Evolutionary conservation across 495 filamentous ascomycete species (phyloP), one percentile per base, ranked within the genome.

Genomic region (Lophiotrema nucula): DNA sequence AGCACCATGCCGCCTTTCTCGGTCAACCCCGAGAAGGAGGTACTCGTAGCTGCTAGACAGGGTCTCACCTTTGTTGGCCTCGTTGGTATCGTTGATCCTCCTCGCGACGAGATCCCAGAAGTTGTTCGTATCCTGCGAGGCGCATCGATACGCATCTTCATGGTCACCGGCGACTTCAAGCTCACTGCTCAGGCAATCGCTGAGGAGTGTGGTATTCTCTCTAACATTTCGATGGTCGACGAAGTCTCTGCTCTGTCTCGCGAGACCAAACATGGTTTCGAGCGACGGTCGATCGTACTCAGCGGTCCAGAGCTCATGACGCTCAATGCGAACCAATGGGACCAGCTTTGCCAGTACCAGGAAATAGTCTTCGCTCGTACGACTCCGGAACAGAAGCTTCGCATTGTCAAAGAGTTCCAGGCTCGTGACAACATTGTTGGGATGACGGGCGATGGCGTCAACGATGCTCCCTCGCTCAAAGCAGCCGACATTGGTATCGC

Each of bases 91-190:
- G 76, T 85, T 31, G 85, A 90, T 67, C 86, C 87, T 0, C 81
- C 83, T 1, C 54, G 84, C 21, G 75, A 79, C 0, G 86, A 88
- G 65, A 88, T 86, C 26, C 79, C 80, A 0, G 75, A 77, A 3
- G 84, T 87, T 2, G 73, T 87, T 22, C 62, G 65, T 8, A 83
- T 74, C 4, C 71, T 87, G 6, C 76, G 83, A 35, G 74, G 78
- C 1, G 85, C 85, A 8, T 81, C 82, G 8, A 84, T 87, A 37
- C 74, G 80, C 18, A 77, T 88, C 26, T 83, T 86, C 58, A 88
- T 88, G 85, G 81, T 64, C n/a, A 90, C 87, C 22, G 87, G 88
- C 27, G 87, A 91, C 66, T 86, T 85, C 60, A 81, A 82, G 11
- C 74, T 87, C 19, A 90, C 87, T 1, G 86, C 85, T 0, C 76